Percentiles rank a stretch among this genome's conserved stretches.
Conservation (phyloP, 164 flowering plant genomes). For the Magnolia officinalis region DNA sequence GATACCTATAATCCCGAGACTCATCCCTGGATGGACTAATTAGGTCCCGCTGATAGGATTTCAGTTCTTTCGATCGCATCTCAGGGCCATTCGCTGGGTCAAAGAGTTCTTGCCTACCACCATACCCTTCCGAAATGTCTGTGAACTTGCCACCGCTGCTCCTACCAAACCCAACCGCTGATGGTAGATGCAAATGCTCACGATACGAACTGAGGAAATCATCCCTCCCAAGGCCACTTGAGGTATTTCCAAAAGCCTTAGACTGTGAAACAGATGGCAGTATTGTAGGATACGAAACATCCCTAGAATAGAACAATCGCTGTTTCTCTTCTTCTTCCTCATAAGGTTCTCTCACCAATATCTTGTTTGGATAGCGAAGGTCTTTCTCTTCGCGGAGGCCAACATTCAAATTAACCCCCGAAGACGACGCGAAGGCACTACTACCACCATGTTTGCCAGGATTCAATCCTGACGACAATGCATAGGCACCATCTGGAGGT, state of each 20-base stretch:
- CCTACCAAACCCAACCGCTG: slow-evolving; percentile 13
- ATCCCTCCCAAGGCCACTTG: slow-evolving; percentile 19
- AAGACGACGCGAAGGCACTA: slow-evolving; percentile 4
- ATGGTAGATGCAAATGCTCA: slow-evolving; percentile 4
- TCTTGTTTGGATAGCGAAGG: slow-evolving; percentile 8
- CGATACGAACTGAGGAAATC: slow-evolving; percentile 13
- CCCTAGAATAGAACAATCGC: slow-evolving; percentile 14
- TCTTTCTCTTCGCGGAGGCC: slow-evolving; percentile 19
- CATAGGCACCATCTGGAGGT: slow-evolving; percentile 10
- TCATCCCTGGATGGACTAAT: slow-evolving; percentile 17
- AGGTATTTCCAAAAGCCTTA: slow-evolving; percentile 18
- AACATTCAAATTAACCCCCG: slow-evolving; percentile 4
- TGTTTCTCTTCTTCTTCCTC: slow-evolving; percentile 16
- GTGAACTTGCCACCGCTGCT: slow-evolving; percentile 11
- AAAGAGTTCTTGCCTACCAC: slow-evolving; percentile 1
- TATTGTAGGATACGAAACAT: slow-evolving; percentile 15
- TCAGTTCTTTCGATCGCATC: slow-evolving; percentile 10
- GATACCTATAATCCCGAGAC: slow-evolving; percentile 14
- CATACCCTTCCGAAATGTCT: slow-evolving; percentile 7
- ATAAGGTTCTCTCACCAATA: slow-evolving; percentile 15
- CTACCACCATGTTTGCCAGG: slow-evolving; percentile 12
- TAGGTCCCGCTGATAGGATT: slow-evolving; percentile 7
- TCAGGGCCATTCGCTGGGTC: slow-evolving; percentile 9
- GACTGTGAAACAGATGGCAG: slow-evolving; percentile 20
- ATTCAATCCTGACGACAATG: not conserved